These are phyloP conservation scores for Rubia peregrina DNA, from an alignment of 305 asterid genomes.

Conservation along the genomic window DNA sequence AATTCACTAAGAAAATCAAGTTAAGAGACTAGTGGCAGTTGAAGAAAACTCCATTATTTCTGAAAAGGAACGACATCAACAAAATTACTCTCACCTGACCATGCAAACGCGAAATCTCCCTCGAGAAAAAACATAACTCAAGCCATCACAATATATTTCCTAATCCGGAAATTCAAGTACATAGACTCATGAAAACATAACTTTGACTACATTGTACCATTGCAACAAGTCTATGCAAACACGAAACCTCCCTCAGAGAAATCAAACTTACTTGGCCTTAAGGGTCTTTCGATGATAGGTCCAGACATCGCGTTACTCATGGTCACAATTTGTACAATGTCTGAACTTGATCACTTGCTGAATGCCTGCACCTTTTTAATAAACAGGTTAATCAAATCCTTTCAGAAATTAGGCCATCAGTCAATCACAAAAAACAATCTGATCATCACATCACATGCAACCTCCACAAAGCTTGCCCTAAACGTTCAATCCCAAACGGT, in stretches of 20 bases:
- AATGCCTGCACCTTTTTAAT: constrained; percentile 27
- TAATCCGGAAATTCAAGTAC: background rate
- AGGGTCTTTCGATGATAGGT: constrained; percentile 35
- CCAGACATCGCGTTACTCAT: constrained; percentile 38
- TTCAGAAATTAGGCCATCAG: background rate
- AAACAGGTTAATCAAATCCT: background rate
- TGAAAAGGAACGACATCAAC: too few species aligned
- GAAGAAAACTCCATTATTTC: background rate
- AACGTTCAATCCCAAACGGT: background rate
- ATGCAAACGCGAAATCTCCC: background rate
- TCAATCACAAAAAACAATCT: background rate
- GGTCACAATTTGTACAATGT: constrained; percentile 16
- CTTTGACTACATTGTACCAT: background rate
- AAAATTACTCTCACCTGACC: background rate
- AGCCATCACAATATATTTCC: background rate
- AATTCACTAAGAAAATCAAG: background rate
- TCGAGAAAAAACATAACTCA: background rate
- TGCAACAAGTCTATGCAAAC: background rate
- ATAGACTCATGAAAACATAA: background rate
- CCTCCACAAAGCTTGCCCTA: background rate
- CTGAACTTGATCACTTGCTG: constrained; percentile 18
- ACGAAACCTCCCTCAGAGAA: background rate
- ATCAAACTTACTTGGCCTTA: constrained; percentile 49
- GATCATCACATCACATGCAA: constrained; percentile 1
- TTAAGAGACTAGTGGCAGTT: background rate